Conservation (phyloP, 2,329 filamentous ascomycete genomes). For the Fusarium tuaranense region DNA sequence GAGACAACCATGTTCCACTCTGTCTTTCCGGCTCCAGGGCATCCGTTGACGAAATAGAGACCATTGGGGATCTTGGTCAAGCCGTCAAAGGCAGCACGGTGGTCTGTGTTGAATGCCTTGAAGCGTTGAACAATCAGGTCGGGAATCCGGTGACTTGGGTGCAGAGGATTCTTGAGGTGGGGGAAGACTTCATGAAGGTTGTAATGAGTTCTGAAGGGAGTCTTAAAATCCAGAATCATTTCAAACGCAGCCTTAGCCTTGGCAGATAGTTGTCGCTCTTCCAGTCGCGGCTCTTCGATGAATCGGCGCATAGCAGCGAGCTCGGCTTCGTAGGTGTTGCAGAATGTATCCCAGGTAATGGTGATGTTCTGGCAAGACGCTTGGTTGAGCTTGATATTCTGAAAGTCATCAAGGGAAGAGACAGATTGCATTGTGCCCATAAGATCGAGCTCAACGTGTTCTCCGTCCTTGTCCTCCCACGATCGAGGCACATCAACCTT, state of each 20-base stretch:
- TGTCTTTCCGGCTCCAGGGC: slow-evolving; percentile 61
- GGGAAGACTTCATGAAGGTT: slow-evolving; percentile 47
- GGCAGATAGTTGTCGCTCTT: slow-evolving; percentile 15
- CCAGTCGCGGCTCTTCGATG: slow-evolving; percentile 29
- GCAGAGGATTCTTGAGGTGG: slow-evolving; percentile 47
- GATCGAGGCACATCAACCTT: slow-evolving; percentile 50
- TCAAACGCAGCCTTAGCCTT: slow-evolving; percentile 45
- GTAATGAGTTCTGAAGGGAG: slow-evolving; percentile 30
- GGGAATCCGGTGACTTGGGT: slow-evolving; percentile 37
- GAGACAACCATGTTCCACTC: slow-evolving; percentile 59
- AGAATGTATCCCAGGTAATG: slow-evolving; percentile 45
- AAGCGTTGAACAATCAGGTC: slow-evolving; percentile 45
- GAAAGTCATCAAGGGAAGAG: slow-evolving; percentile 49
- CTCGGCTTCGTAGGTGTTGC: slow-evolving; percentile 49
- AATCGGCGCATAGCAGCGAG: slow-evolving; percentile 47
- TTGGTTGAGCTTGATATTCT: slow-evolving; percentile 27
- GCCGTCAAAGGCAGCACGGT: slow-evolving; percentile 50
- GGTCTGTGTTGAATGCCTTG: slow-evolving; percentile 52
- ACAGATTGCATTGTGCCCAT: slow-evolving; percentile 74
- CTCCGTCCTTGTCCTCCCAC: slow-evolving; percentile 41
- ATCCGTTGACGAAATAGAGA: slow-evolving; percentile 58
- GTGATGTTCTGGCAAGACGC: slow-evolving; percentile 35
- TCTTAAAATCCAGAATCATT: slow-evolving; percentile 49
- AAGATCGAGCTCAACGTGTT: slow-evolving; percentile 58
- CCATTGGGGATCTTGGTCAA: slow-evolving; percentile 55